Evolutionary conservation across 2,329 filamentous ascomycete species (phyloP).

Genomic region (Thelonectria discophora): DNA sequence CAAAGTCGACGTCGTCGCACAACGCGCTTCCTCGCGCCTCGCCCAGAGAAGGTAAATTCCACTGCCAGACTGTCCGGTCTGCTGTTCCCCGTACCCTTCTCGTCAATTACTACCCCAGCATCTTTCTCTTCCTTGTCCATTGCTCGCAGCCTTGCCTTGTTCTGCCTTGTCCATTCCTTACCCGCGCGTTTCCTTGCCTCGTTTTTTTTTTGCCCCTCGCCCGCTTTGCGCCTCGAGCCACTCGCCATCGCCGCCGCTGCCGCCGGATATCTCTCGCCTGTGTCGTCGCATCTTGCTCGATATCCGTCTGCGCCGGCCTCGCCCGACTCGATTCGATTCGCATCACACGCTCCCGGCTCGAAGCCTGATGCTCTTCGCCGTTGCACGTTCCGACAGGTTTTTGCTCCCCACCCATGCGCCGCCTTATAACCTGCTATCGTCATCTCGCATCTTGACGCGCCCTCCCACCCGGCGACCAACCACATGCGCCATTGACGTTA

Average conservation of each 20-base stretch:
- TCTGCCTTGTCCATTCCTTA: too few relatives aligned
- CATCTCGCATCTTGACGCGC: constrained; percentile 39
- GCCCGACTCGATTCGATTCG: not conserved
- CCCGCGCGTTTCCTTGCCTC: constrained; percentile 21
- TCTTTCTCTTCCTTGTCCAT: constrained; percentile 4
- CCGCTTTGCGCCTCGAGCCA: constrained; percentile 25
- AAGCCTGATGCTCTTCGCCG: constrained; percentile 32
- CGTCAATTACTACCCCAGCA: constrained; percentile 15
- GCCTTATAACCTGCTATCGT: constrained; percentile 40
- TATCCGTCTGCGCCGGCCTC: constrained; percentile 24
- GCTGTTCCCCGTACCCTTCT: constrained; percentile 21
- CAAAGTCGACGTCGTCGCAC: constrained; percentile 34
- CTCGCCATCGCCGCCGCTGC: constrained; percentile 23
- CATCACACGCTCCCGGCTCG: constrained; percentile 7
- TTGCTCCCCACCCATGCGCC: constrained; percentile 27
- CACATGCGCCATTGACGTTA: constrained; percentile 60
- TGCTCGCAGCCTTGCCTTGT: constrained; percentile 15
- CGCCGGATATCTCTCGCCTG: constrained; percentile 11
- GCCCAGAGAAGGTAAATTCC: constrained; percentile 41
- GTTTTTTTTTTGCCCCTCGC: constrained; percentile 11
- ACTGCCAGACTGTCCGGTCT: constrained; percentile 25
- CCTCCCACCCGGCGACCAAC: constrained; percentile 54
- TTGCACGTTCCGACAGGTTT: constrained; percentile 33
- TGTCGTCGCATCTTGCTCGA: constrained; percentile 12
- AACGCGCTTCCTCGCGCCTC: constrained; percentile 43